These are phyloP conservation scores for Musa beccarii DNA, from an alignment of 176 grass and related monocot genomes.

Conservation along the genomic window DNA sequence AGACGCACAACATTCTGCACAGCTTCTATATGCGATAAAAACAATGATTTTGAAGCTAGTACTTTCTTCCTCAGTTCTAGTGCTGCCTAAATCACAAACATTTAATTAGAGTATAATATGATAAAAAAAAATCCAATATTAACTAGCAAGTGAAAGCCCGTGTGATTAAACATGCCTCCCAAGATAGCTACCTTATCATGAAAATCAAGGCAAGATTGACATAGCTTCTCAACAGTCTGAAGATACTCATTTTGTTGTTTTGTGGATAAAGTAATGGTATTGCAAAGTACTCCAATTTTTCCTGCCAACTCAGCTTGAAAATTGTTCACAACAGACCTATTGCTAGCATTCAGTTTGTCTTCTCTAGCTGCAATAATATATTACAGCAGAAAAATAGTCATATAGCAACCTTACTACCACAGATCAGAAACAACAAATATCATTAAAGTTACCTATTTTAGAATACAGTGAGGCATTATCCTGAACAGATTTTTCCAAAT, in stretches of 20 bases:
- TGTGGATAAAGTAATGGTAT: conserved; percentile 56
- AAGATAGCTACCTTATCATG: conserved; percentile 64
- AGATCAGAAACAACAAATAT: neutral
- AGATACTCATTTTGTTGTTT: conserved; percentile 75
- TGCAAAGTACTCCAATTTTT: conserved; percentile 65
- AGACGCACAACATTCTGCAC: conserved; percentile 81
- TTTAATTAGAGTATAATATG: neutral
- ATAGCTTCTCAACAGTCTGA: conserved; percentile 60
- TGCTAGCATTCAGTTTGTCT: conserved; percentile 63
- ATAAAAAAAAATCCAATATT: neutral
- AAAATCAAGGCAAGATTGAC: conserved; percentile 76
- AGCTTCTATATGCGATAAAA: conserved; percentile 72
- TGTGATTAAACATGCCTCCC: neutral
- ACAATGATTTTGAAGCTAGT: conserved; percentile 64
- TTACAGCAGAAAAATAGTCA: neutral
- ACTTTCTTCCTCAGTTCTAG: conserved; percentile 74
- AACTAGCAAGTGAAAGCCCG: neutral
- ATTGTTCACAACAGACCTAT: conserved; percentile 70
- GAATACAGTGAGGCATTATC: conserved; percentile 74
- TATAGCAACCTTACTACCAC: neutral
- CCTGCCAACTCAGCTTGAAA: conserved; percentile 61
- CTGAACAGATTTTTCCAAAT: conserved; percentile 74
- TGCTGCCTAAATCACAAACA: conserved; percentile 40
- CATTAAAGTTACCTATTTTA: conserved; percentile 61
- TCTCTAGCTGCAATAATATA: conserved; percentile 41